These are phyloP conservation scores for Crithidia sp. DNA, from an alignment of 208 protist species.

Conservation along the genomic window DNA sequence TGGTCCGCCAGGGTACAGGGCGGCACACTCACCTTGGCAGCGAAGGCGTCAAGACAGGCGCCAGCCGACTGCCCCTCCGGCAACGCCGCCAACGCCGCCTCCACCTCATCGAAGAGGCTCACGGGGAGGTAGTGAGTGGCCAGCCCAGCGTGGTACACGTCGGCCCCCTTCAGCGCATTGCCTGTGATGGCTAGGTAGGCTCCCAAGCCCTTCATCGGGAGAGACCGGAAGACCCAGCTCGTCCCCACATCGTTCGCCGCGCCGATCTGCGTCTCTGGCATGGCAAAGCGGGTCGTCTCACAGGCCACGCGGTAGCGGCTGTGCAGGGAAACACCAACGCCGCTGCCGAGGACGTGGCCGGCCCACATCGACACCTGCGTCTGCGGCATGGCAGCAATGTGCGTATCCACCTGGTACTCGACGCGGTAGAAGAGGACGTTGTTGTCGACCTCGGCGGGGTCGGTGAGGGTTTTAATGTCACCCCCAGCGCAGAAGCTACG, in stretches of 20 bases:
- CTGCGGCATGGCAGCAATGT: constrained; percentile 65
- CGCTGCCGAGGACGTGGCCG: constrained; percentile 86
- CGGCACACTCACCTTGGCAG: constrained; percentile 30
- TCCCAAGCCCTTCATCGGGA: constrained; percentile 53
- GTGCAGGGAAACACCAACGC: constrained; percentile 82
- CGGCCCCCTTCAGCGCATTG: constrained; percentile 69
- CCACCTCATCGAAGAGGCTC: constrained; percentile 37
- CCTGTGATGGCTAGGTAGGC: constrained; percentile 87
- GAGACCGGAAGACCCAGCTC: constrained; percentile 66
- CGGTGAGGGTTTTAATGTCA: constrained; percentile 58
- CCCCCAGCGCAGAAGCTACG: constrained; percentile 80
- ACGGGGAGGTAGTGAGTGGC: constrained; percentile 74
- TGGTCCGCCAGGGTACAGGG: constrained; percentile 54
- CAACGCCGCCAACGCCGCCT: constrained; percentile 36
- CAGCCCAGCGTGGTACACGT: constrained; percentile 66
- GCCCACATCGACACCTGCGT: constrained; percentile 81
- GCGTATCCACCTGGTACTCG: constrained; percentile 77
- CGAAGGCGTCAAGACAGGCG: constrained; percentile 40
- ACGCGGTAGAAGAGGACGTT: constrained; percentile 53
- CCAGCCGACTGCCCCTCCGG: constrained; percentile 26
- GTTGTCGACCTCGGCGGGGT: constrained; percentile 5
- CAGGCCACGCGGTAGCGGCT: constrained; percentile 76
- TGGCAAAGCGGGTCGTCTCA: constrained; percentile 79
- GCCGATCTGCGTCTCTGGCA: constrained; percentile 87
- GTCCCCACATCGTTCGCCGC: constrained; percentile 69